These are phyloP conservation scores for Chrysosphaeria jannelii DNA, from an alignment of 2,329 filamentous ascomycete genomes.

Conservation along the genomic window DNA sequence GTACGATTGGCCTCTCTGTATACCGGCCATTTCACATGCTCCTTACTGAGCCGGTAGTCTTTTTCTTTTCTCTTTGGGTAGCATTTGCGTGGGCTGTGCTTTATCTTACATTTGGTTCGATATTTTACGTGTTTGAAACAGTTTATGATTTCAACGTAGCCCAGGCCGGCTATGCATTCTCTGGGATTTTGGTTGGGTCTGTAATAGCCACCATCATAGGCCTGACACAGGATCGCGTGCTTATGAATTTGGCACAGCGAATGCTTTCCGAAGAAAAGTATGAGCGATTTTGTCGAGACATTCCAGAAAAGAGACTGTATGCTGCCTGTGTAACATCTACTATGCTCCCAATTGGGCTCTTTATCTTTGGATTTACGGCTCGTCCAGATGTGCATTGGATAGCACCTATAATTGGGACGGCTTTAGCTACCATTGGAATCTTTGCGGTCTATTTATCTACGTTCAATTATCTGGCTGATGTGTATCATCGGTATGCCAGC, in stretches of 20 bases:
- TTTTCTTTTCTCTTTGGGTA: conserved; percentile 73
- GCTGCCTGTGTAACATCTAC: conserved; percentile 50
- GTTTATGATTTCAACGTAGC: conserved; percentile 37
- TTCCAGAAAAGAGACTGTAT: conserved; percentile 55
- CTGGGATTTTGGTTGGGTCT: conserved; percentile 36
- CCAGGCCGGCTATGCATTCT: conserved; percentile 41
- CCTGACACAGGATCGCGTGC: conserved; percentile 40
- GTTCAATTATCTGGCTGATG: conserved; percentile 81
- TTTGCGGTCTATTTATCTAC: conserved; percentile 65
- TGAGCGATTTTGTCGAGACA: too few species aligned
- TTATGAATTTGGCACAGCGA: conserved; percentile 9
- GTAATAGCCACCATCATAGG: conserved; percentile 35
- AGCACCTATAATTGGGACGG: conserved; percentile 36
- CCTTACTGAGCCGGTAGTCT: conserved; percentile 47
- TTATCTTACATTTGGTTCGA: conserved; percentile 55
- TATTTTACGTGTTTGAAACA: conserved; percentile 45
- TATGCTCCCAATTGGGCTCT: conserved; percentile 50
- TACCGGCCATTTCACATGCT: conserved; percentile 53
- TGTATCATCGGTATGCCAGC: conserved; percentile 58
- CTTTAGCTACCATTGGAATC: conserved; percentile 56
- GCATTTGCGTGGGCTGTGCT: conserved; percentile 73
- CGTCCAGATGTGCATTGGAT: conserved; percentile 36
- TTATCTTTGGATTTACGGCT: conserved; percentile 50
- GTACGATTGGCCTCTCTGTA: conserved; percentile 44
- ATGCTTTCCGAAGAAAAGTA: too few species aligned